Conservation (phyloP, 768 basidiomycete genomes). For the Erythrobasidium yunnanense region DNA sequence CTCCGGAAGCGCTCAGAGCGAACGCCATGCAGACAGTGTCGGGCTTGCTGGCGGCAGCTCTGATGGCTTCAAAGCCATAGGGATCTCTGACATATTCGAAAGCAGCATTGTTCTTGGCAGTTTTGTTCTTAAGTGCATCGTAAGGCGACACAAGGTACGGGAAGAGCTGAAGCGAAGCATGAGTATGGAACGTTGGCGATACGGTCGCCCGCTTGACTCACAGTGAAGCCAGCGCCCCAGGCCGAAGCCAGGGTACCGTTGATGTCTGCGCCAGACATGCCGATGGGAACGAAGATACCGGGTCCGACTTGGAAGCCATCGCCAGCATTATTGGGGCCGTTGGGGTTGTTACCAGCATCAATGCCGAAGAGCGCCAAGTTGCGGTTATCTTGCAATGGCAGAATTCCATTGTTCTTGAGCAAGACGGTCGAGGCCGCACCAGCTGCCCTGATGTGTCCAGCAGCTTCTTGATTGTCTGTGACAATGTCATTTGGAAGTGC, state of each 20-base stretch:
- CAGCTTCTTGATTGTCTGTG: constrained; percentile 10
- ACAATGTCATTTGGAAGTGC: neutral
- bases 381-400: constrained; percentile 2
- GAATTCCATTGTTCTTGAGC: constrained; percentile 2
- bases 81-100: neutral
- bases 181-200: neutral
- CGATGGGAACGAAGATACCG: neutral
- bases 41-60: neutral
- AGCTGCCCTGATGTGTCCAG: constrained; percentile 11
- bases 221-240: neutral
- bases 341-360: constrained; percentile 1
- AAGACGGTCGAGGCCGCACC: neutral
- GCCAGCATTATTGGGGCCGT: neutral
- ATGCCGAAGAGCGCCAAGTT: constrained; percentile 9
- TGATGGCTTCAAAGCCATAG: neutral
- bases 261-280: neutral
- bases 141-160: neutral
- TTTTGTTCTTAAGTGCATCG: neutral
- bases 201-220: neutral
- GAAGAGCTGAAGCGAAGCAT: neutral
- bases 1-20: neutral
- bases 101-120: neutral
- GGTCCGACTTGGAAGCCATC: neutral
- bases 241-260: neutral
- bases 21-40: neutral